Base-by-base conservation (phyloP, 179 eudicot species). In the Patellifolia procumbens region DNA sequence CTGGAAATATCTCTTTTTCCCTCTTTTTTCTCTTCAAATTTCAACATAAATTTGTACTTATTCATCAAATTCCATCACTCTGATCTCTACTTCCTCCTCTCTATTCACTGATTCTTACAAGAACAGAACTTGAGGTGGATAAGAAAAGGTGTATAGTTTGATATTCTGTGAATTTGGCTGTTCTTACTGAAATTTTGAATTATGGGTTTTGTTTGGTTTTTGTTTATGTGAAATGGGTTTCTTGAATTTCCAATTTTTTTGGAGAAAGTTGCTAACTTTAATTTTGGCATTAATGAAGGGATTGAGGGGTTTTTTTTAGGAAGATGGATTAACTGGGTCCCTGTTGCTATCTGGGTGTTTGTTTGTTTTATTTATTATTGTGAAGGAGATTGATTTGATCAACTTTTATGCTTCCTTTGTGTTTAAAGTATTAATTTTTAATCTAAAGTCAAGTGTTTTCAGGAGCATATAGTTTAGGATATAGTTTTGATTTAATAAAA, bases 251-350 rank as follows among this genome's bases (percentile, higher is more conserved):
- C 70, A 34, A 52, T 74, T 69, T 55, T 53, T 11, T 5, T 11
- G 70, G 79, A 58, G 76, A 24, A 69, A 32, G 68, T n/a, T 68
- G 35, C 39, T 42, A 16, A 17, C 19, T 69, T 69, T 69, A 28
- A 15, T 31, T 58, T 68, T 31, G 4, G 4, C 1, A 2, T 19
- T 39, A 26, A 1, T 26, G 24, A 20, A 28, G 17, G 67, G 26
- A 10, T 59, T 82, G 28, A 53, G 22, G n/a, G 26, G 74, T 19
- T 39, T 32, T 42, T 79, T 45, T 55, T 15, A 17, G 59, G 64
- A 72, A 28, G 68, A 75, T 75, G 55, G 82, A 49, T 71, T 71
- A 56, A 58, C 53, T 70, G 82, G 80, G 85, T 0, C 85, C 81
- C 77, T 75, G 71, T 15, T 71, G 52, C 22, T 42, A 69, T 48